Base-by-base conservation (phyloP, 2,329 filamentous ascomycete species). In the Neonectria magnoliae region DNA sequence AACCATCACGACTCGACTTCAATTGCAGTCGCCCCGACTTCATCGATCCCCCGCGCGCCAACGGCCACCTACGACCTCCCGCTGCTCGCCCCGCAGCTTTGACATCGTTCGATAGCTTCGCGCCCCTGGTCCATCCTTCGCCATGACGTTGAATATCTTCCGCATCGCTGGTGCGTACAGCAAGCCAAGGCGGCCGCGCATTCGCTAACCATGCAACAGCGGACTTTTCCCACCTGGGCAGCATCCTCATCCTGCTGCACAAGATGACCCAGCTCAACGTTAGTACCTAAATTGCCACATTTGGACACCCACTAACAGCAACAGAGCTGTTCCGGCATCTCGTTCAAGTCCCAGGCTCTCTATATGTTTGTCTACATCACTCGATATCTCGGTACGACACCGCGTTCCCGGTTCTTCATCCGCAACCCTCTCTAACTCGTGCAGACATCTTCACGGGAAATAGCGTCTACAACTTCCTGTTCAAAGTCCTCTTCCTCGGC, bases 301-400 rank as follows among this genome's bases (percentile, higher is more conserved):
- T 29, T 3, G 25, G 54, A n/a, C 51, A 65, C 74, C 64, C 65
- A 73, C 75, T 67, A 41, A 65, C 25, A 51, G 29, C 52, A 60
- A n/a, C 78, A 98, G 95, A 98, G 94, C 85, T 97, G 94, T 79
- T 91, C 95, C 45, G 96, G 96, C 74, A 95, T 99, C 81, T 99
- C 96, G 16, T 98, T 99, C 88, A 99, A 99, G 81, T 98, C 95
- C 67, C 96, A 99, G 86, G 93, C 91, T 55, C 87, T 99, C 62
- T 99, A 99, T 82, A 85, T 98, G 72, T 83, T 97, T 48, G 96
- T 99, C 75, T 99, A 99, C 81, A 79, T 97, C 47, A 97, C 94
- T 67, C 89, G 96, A 77, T 99, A 99, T 81, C 88, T 99, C 68
- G 91, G 91, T 93, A 83, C 59, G 73, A n/a, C 31, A 5, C 38